A percentile compares a stretch with the other conserved stretches of the same genome.
Conservation (phyloP, 495 filamentous ascomycete genomes). For the Neurospora hispaniola region DNA sequence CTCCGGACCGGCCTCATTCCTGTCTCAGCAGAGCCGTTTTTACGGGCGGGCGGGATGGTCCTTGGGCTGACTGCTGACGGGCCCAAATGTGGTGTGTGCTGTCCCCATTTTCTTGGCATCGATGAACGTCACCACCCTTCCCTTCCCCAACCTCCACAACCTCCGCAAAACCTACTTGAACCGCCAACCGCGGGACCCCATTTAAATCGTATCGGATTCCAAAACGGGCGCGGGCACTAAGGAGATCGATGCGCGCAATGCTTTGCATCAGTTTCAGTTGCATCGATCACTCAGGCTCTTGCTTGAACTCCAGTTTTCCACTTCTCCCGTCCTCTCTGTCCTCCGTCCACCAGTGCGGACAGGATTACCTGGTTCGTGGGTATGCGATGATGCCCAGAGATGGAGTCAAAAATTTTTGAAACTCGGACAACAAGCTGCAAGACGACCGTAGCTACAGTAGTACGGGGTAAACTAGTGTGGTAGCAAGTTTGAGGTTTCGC, state of each 20-base stretch:
- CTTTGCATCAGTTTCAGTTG: background rate
- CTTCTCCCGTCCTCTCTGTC: background rate
- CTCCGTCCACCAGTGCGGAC: background rate
- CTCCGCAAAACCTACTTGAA: background rate
- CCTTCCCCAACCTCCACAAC: background rate
- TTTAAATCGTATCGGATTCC: background rate
- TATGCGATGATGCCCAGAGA: background rate
- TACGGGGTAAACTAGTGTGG: background rate
- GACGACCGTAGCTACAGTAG: background rate
- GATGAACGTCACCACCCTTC: background rate
- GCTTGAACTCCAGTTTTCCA: background rate
- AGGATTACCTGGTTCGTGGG: background rate
- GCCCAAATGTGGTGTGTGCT: background rate
- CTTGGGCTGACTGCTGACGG: background rate
- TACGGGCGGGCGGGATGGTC: background rate
- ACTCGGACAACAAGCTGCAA: background rate
- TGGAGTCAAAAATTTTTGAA: background rate
- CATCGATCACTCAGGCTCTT: background rate
- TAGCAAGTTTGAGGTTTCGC: background rate
- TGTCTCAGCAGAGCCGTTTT: background rate
- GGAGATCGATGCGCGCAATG: background rate
- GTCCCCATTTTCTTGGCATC: background rate
- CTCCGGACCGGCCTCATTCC: background rate
- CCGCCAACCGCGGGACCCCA: background rate
- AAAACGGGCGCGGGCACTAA: background rate